These are phyloP conservation scores for Botryotinia calthae DNA, from an alignment of 2,329 filamentous ascomycete species.

Conservation along the genomic window DNA sequence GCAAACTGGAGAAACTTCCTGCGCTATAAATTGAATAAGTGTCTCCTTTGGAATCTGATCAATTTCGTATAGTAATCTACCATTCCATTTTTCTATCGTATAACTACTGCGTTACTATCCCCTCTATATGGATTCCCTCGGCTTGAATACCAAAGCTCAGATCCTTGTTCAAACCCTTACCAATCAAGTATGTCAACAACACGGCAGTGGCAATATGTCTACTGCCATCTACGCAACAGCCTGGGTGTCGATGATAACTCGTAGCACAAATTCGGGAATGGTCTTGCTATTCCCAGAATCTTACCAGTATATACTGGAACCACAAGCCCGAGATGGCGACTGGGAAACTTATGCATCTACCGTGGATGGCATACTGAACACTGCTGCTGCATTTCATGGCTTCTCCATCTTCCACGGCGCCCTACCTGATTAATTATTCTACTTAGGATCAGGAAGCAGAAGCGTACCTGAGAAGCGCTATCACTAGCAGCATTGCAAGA, in stretches of 20 bases:
- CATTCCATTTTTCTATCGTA: too few relatives aligned
- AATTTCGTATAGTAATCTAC: too few relatives aligned
- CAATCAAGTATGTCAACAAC: background rate
- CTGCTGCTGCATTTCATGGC: slow-evolving; percentile 1
- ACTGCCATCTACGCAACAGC: slow-evolving; percentile 6
- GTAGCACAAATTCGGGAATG: background rate
- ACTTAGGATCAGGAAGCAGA: slow-evolving; percentile 1
- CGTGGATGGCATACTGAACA: slow-evolving; percentile 12
- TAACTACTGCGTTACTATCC: too few relatives aligned
- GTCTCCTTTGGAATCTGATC: too few relatives aligned
- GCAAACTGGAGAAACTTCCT: too few relatives aligned
- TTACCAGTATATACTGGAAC: background rate
- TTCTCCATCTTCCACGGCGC: slow-evolving; percentile 15
- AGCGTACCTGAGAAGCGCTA: background rate
- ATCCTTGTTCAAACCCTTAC: too few relatives aligned
- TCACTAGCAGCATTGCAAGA: background rate
- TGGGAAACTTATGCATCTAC: background rate
- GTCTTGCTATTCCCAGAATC: background rate
- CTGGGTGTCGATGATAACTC: slow-evolving; percentile 9
- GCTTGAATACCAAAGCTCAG: too few relatives aligned
- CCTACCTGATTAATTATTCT: slow-evolving; percentile 11
- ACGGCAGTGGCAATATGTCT: too few relatives aligned
- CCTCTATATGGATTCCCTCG: too few relatives aligned
- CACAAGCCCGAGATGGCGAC: background rate
- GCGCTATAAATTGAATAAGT: too few relatives aligned